Percentiles rank a stretch among this genome's conserved stretches.
phyloP scores from a whole-genome alignment of 805 yeast species.

The Metschnikowia dekortorum region DNA sequence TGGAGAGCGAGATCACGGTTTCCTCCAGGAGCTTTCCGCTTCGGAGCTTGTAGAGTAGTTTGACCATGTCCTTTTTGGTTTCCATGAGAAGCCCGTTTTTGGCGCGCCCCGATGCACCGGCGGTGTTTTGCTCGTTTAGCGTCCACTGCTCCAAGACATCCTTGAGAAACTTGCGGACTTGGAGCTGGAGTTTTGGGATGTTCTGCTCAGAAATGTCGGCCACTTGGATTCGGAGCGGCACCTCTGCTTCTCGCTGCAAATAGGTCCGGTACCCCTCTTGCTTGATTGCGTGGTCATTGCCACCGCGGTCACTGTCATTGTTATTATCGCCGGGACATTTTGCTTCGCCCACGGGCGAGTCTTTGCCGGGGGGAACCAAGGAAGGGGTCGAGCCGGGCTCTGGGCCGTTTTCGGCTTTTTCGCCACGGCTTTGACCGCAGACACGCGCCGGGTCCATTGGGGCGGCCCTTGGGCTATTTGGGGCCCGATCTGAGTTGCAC shows the following conservation, averaged over 20 bases:
- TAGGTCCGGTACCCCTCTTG: constrained; percentile 20
- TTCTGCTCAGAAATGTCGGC: constrained; percentile 28
- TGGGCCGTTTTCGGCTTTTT: too few relatives aligned
- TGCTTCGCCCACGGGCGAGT: too few relatives aligned
- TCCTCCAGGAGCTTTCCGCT: constrained; percentile 38
- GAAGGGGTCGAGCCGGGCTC: too few relatives aligned
- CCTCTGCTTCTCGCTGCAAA: constrained; percentile 23
- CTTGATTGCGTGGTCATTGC: not conserved
- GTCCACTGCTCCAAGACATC: constrained; percentile 45
- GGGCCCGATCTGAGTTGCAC: too few relatives aligned
- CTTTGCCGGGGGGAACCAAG: too few relatives aligned
- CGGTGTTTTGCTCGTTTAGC: not conserved
- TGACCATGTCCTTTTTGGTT: constrained; percentile 45
- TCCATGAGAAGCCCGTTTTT: constrained; percentile 22
- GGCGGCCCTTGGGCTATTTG: too few relatives aligned
- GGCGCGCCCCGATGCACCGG: not conserved
- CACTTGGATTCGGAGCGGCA: constrained; percentile 15
- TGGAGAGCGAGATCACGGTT: constrained; percentile 51
- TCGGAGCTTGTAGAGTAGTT: constrained; percentile 42
- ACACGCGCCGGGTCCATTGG: too few relatives aligned
- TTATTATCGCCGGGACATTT: too few relatives aligned
- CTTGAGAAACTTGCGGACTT: constrained; percentile 47
- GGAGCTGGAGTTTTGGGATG: constrained; percentile 27
- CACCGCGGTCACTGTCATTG: too few relatives aligned
- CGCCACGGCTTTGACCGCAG: too few relatives aligned